Percentiles rank a stretch among this genome's conserved stretches.
phyloP scores from a whole-genome alignment of 2,329 filamentous ascomycete species.

The Fonsecaea monophora region DNA sequence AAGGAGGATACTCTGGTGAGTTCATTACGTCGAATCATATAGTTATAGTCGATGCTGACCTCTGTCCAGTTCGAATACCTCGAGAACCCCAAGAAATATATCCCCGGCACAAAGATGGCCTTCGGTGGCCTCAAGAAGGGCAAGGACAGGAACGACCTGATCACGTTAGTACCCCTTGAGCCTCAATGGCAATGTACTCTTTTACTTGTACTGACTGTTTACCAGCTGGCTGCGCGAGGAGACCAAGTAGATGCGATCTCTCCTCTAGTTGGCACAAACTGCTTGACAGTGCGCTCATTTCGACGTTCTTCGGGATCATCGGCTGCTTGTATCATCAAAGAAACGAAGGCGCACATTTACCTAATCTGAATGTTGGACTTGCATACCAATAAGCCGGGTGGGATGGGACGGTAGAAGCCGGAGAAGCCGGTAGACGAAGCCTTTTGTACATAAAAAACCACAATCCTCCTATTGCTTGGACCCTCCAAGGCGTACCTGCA shows the following conservation, averaged over 20 bases:
- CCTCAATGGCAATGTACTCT: background rate
- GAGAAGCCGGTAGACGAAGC: slow-evolving; percentile 38
- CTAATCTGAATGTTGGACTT: slow-evolving; percentile 31
- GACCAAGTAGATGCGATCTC: slow-evolving; percentile 41
- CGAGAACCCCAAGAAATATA: slow-evolving; percentile 99
- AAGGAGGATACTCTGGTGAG: slow-evolving; percentile 81
- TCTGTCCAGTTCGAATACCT: slow-evolving; percentile 84
- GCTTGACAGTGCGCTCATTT: slow-evolving; percentile 17
- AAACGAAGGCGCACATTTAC: slow-evolving; percentile 33
- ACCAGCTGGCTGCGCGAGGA: slow-evolving; percentile 43
- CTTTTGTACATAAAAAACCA: slow-evolving; percentile 37
- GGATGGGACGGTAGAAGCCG: slow-evolving; percentile 29
- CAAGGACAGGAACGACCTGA: slow-evolving; percentile 98
- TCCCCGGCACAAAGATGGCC: slow-evolving; percentile 99
- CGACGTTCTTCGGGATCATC: slow-evolving; percentile 28
- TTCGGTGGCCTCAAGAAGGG: slow-evolving; percentile 99
- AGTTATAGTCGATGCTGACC: background rate
- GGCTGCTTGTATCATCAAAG: slow-evolving; percentile 38
- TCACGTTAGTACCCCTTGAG: slow-evolving; percentile 72
- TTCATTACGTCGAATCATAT: slow-evolving; percentile 23
- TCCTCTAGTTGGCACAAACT: slow-evolving; percentile 5
- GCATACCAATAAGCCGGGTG: slow-evolving; percentile 29
- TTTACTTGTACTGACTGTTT: slow-evolving; percentile 32
- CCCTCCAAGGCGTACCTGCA: slow-evolving; percentile 28
- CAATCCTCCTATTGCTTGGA: slow-evolving; percentile 17